Base-by-base conservation (phyloP, 352 stramenopile species). In the Globisporangium uncinulatum region DNA sequence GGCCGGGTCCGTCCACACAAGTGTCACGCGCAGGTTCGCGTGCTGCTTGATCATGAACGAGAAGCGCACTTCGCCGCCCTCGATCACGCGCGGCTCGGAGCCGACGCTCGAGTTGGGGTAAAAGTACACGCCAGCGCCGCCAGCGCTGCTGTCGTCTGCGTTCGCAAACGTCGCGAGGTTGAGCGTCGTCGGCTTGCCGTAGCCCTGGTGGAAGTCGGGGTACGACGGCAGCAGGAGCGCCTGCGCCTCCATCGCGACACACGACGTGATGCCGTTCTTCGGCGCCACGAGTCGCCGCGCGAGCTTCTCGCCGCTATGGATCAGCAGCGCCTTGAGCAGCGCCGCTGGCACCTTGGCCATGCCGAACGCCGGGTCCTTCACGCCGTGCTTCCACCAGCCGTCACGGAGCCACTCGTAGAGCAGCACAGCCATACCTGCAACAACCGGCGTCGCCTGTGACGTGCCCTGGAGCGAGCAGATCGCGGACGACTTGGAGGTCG, bases 331-430 rank as follows among this genome's bases (percentile, higher is more conserved):
- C 54, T 93, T 93, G 45, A 93, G 65, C 21, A 93, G 63, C 10
- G 83, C 70, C 49, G 83, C 79, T 20, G 83, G 83, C 20, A 93
- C 65, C 4, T 42, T 73, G 17, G 32, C 65, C 79, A 93, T 90
- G 2, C 53, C 77, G 29, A 69, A 87, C 19, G 58, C 48, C 11
- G 64, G 8, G 57, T 93, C 71, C 48, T 87, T 86, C 13, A 61
- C 62, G 13, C 83, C 83, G 9, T 69, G 60, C 42, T 86, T 83
- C 83, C 83, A 93, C 79, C 79, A 93, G 13, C 83, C 83, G 56
- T 93, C 83, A 8, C 77, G 76, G 7, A 93, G 69, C 83, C 83
- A 93, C 51, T 93, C 78, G 41, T 77, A 87, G 0, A 93, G 62
- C 54, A 93, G 62, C 49, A 93, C 83, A 0, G 83, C 83, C 13